Evolutionary conservation across 495 filamentous ascomycete genomes (phyloP).

Genomic region (Aeminium ludgeri): DNA sequence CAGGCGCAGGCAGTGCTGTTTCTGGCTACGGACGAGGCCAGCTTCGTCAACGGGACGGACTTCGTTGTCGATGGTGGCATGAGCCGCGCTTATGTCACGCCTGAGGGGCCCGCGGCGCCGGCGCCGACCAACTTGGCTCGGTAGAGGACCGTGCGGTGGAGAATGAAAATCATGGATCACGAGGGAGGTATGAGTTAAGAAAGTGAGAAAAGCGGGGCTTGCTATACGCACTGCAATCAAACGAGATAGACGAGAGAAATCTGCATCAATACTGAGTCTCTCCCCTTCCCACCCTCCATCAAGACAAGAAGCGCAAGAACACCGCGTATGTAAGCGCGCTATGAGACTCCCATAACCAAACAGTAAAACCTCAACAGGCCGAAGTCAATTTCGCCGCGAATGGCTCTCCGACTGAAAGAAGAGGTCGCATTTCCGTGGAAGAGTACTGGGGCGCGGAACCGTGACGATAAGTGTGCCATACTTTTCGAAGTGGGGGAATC

Average conservation of each 20-base stretch:
- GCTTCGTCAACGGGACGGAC: slow-evolving; percentile 83
- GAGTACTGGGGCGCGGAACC: not conserved
- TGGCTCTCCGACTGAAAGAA: not conserved
- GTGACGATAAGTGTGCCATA: slow-evolving; percentile 2
- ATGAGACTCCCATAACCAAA: not conserved
- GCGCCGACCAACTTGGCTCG: slow-evolving; percentile 47
- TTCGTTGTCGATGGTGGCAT: slow-evolving; percentile 96
- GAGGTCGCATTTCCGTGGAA: not conserved
- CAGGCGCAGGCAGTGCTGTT: slow-evolving; percentile 90
- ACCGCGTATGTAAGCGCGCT: slow-evolving; percentile 2
- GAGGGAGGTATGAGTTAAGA: too few relatives aligned
- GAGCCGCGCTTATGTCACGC: slow-evolving; percentile 87
- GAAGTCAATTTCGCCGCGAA: slow-evolving; percentile 3
- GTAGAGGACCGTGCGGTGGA: not conserved
- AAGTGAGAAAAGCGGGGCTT: too few relatives aligned
- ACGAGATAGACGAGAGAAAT: too few relatives aligned
- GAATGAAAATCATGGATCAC: too few relatives aligned
- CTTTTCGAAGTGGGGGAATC: too few relatives aligned
- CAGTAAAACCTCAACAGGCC: not conserved
- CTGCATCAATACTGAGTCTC: too few relatives aligned
- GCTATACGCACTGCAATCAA: too few relatives aligned
- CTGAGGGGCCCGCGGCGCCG: slow-evolving; percentile 57
- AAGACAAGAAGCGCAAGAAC: too few relatives aligned
- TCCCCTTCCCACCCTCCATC: too few relatives aligned
- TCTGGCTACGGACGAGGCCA: slow-evolving; percentile 82